phyloP scores from a whole-genome alignment of 139 green algal genomes.

The Chlamydomonas urium region DNA sequence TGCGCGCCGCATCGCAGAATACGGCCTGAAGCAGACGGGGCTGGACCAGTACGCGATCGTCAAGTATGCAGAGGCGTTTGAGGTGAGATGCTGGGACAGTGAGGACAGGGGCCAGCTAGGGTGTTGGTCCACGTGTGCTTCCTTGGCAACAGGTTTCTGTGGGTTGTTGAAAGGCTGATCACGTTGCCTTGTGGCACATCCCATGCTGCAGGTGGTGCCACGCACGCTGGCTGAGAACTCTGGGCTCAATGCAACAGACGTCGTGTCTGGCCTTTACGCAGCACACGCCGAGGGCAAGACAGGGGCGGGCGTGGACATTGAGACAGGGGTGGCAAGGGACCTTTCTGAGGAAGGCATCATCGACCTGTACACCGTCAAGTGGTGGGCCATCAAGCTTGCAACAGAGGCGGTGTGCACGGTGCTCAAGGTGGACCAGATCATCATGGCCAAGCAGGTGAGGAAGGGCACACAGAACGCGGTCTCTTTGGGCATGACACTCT shows the following conservation, averaged over 20 bases:
- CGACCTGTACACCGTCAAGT: constrained; percentile 85
- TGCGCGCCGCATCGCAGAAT: constrained; percentile 60
- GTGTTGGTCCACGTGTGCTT: no score
- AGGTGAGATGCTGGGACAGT: no score
- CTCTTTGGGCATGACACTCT: not conserved
- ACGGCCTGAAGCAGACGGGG: constrained; percentile 79
- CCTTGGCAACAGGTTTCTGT: no score
- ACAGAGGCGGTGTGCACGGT: constrained; percentile 89
- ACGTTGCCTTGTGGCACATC: no score
- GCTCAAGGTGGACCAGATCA: constrained; percentile 97
- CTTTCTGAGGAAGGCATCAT: constrained; percentile 47
- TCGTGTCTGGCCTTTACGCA: constrained; percentile 74
- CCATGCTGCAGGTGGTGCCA: no score
- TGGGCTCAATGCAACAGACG: constrained; percentile 60
- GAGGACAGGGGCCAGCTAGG: no score
- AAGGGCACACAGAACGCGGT: not conserved
- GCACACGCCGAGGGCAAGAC: constrained; percentile 65
- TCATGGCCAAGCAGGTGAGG: constrained; percentile 91
- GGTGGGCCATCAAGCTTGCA: constrained; percentile 92
- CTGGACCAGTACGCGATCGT: constrained; percentile 94
- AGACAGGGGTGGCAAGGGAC: constrained; percentile 57
- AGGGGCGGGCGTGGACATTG: constrained; percentile 81
- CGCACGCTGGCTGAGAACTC: constrained; percentile 87
- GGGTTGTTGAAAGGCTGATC: no score
- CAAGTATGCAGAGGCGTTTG: constrained; percentile 90